Evolutionary conservation across 2,329 filamentous ascomycete species (phyloP).

Genomic region (Penicillium vulpinum): DNA sequence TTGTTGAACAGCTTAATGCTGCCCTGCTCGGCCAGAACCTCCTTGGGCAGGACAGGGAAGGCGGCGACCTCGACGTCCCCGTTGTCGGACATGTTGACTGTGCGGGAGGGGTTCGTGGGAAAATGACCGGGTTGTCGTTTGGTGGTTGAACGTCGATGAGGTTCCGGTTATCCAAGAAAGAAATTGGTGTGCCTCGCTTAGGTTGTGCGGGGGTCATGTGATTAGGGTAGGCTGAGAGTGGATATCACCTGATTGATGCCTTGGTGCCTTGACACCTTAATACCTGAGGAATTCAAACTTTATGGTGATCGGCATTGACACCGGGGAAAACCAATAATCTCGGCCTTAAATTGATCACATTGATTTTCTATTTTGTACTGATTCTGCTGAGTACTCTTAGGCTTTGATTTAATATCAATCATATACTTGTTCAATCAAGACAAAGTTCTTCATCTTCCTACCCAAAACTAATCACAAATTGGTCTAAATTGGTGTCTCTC

Average conservation of each 20-base stretch:
- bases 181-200: conserved; percentile 47
- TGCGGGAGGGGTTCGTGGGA: conserved; percentile 43
- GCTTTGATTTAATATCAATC: neutral
- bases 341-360: neutral
- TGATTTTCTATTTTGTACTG: neutral
- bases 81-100: conserved; percentile 81
- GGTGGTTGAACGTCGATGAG: conserved; percentile 41
- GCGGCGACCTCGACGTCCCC: conserved; percentile 87
- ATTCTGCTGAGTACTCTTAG: neutral
- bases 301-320: neutral
- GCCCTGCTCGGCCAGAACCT: conserved; percentile 84
- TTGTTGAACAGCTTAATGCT: conserved; percentile 97
- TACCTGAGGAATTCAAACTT: neutral
- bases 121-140: conserved; percentile 42
- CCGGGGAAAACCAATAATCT: neutral
- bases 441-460: neutral
- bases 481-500: neutral
- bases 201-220: conserved; percentile 35
- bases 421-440: neutral
- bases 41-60: conserved; percentile 86
- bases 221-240: conserved; percentile 31
- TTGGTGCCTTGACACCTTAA: conserved; percentile 4
- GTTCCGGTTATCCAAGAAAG: conserved; percentile 33
- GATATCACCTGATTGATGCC: conserved; percentile 26
- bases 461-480: neutral